Base-by-base conservation (phyloP, 352 stramenopile genomes). In the Albugo laibachii region DNA sequence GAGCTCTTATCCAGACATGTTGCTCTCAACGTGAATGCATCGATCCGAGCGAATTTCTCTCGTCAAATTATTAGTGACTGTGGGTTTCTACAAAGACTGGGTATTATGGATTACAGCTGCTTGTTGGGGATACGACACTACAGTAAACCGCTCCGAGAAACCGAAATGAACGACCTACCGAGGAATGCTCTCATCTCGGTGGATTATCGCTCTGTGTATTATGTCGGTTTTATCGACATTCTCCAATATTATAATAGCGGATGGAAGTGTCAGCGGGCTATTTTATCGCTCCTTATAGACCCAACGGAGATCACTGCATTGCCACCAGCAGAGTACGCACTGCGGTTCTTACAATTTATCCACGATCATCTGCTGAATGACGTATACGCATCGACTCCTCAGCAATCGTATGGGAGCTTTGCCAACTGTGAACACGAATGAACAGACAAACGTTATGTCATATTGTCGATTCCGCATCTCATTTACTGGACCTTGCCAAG, bases 81-180 rank as follows among this genome's bases (percentile, higher is more conserved):
- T 14, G 77, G 74, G 6, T 89, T 89, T 49, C 62, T 87, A 0
- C 77, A 91, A 47, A 73, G 87, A 45, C 61, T 91, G 31, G 75
- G 73, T 13, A 87, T 91, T 47, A 91, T 91, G 74, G 77, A 91
- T 50, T 91, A 91, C 52, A 91, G 77, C 49, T 91, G 69, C 34
- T 54, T 91, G 39, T 56, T 91, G 1, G 77, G 77, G 4, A 81
- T 87, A 20, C 69, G 75, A 2, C 62, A 77, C 37, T 78, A 82
- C 47, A 59, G 64, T 31, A 45, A 54, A 16, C 55, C 53, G 5
- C 56, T 83, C 41, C 67, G 80, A 16, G 45, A 64, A 2, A 53
- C 65, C 3, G 55, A 72, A 39, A 50, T 84, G 35, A 62, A 73
- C 14, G 61, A 61, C 34, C 44, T 85, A 24, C 69, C 69, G 6